phyloP scores from a whole-genome alignment of 139 green algal genomes.

The Haematococcus lacustris region DNA sequence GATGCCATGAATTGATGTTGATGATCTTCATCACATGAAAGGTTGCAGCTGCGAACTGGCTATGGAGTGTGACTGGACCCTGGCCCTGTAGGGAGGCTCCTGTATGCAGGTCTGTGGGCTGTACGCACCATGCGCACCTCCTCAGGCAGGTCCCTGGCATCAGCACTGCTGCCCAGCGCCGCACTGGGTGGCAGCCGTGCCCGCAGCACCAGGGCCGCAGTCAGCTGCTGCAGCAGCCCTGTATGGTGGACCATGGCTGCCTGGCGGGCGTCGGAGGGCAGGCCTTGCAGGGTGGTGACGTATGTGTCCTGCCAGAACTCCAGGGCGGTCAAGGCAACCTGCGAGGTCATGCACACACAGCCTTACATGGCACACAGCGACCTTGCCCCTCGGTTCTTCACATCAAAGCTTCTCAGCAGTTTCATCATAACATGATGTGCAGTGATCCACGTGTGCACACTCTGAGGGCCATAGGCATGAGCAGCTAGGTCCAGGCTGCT shows the following conservation, averaged over 20 bases:
- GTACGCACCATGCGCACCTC: conserved; percentile 37
- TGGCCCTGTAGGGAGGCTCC: no score
- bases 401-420: background rate
- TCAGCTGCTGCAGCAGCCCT: conserved; percentile 38
- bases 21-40: no score
- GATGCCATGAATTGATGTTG: no score
- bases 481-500: background rate
- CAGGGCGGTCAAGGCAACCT: conserved; percentile 23
- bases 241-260: background rate
- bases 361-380: background rate
- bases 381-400: background rate
- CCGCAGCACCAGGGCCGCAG: conserved; percentile 34
- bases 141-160: conserved; percentile 53
- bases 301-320: conserved; percentile 44
- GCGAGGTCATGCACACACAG: background rate
- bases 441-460: background rate
- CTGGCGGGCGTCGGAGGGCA: background rate
- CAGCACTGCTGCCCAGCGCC: conserved; percentile 30
- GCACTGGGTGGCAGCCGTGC: conserved; percentile 24
- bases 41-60: no score
- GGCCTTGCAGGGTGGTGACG: conserved; percentile 32
- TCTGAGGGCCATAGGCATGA: background rate
- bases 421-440: background rate
- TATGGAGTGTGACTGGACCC: no score
- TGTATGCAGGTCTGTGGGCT: background rate